phyloP scores from a whole-genome alignment of 2,329 filamentous ascomycete species.

The Paraconiothyrium brasiliense region DNA sequence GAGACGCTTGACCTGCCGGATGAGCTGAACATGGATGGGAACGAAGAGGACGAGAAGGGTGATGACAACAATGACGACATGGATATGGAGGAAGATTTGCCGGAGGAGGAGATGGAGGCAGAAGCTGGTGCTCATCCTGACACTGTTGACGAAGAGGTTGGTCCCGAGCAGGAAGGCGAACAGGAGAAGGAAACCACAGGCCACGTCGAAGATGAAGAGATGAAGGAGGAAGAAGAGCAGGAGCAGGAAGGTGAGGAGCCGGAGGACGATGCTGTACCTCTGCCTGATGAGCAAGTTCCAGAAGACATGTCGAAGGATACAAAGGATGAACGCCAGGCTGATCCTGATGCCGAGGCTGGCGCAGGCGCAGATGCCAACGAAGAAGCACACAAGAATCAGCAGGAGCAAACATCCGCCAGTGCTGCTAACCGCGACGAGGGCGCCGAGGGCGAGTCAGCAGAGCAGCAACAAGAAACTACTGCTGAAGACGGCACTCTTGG shows the following conservation, averaged over 20 bases:
- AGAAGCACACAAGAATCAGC: slow-evolving; percentile 61
- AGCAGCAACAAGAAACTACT: slow-evolving; percentile 69
- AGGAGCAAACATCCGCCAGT: slow-evolving; percentile 66
- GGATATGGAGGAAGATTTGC: slow-evolving; percentile 48
- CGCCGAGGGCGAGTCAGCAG: slow-evolving; percentile 70
- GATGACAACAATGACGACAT: slow-evolving; percentile 54
- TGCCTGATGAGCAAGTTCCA: slow-evolving; percentile 62
- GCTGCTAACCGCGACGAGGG: slow-evolving; percentile 72
- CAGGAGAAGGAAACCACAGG: slow-evolving; percentile 47
- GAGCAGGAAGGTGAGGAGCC: slow-evolving; percentile 60
- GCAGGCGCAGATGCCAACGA: slow-evolving; percentile 73
- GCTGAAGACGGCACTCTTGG: slow-evolving; percentile 68
- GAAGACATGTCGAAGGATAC: slow-evolving; percentile 57
- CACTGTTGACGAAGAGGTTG: slow-evolving; percentile 45
- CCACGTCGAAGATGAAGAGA: slow-evolving; percentile 48
- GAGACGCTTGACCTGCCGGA: slow-evolving; percentile 86
- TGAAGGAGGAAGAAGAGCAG: slow-evolving; percentile 57
- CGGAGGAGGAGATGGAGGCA: slow-evolving; percentile 44
- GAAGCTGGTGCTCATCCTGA: slow-evolving; percentile 42
- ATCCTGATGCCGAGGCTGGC: slow-evolving; percentile 66
- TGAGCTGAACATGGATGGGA: slow-evolving; percentile 82
- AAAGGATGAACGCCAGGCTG: slow-evolving; percentile 60
- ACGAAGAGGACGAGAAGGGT: slow-evolving; percentile 67
- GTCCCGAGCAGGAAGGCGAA: slow-evolving; percentile 43
- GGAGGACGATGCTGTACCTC: slow-evolving; percentile 47